Conservation (phyloP, 2,329 filamentous ascomycete genomes). For the Alternaria consortialis region DNA sequence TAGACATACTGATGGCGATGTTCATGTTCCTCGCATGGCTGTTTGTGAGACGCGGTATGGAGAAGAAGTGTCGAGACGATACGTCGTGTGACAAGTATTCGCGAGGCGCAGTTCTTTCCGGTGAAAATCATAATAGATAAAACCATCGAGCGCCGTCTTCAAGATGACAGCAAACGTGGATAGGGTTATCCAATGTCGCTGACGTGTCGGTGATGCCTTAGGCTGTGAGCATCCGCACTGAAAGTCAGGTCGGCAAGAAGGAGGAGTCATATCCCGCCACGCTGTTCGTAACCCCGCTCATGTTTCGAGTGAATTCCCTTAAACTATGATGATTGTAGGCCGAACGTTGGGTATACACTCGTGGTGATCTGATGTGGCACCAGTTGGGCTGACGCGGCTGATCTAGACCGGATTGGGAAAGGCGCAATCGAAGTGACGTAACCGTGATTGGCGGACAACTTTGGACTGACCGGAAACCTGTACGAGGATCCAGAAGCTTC, state of each 20-base stretch:
- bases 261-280: slow-evolving; percentile 4
- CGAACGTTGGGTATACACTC: slow-evolving; percentile 11
- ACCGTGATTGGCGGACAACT: slow-evolving; percentile 17
- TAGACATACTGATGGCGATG: slow-evolving; percentile 12
- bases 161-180: neutral
- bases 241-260: neutral
- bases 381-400: neutral
- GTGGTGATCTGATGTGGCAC: slow-evolving; percentile 5
- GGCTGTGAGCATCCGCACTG: neutral
- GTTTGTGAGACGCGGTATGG: slow-evolving; percentile 1
- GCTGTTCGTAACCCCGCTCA: neutral
- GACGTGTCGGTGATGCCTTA: slow-evolving; percentile 14
- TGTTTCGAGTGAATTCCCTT: neutral
- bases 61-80: neutral
- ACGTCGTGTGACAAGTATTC: neutral
- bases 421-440: slow-evolving; percentile 14
- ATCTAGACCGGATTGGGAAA: slow-evolving; percentile 1
- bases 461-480: slow-evolving; percentile 26
- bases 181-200: neutral
- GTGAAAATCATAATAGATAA: neutral
- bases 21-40: slow-evolving; percentile 11
- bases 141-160: neutral
- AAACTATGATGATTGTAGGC: neutral
- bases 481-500: slow-evolving; percentile 40
- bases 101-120: neutral